Percentiles rank a stretch among this genome's conserved stretches.
phyloP scores from a whole-genome alignment of 2,329 filamentous ascomycete species.

The Claviceps maximensis region DNA sequence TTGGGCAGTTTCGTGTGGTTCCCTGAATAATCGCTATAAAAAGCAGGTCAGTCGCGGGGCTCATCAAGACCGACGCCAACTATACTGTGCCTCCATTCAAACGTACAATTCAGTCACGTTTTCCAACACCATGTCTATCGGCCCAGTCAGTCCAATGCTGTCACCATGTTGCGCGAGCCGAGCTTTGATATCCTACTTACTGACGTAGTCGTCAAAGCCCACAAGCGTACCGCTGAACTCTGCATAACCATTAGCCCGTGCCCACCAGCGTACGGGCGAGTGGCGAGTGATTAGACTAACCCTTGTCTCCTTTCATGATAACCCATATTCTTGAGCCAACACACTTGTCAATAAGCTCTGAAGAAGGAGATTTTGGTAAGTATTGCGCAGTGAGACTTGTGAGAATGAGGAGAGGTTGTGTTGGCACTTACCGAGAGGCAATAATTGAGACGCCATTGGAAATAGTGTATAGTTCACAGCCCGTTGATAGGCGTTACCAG shows the following conservation, averaged over 20 bases:
- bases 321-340: conserved; percentile 97
- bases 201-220: conserved; percentile 99
- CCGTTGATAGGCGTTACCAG: neutral
- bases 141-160: conserved; percentile 1
- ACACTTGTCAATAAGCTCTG: conserved; percentile 98
- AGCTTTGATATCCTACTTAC: conserved; percentile 45
- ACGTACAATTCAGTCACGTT: conserved; percentile 91
- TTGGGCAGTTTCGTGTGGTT: conserved; percentile 81
- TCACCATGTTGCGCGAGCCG: neutral
- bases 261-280: neutral
- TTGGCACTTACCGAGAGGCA: conserved; percentile 47
- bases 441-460: conserved; percentile 58
- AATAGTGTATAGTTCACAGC: conserved; percentile 2
- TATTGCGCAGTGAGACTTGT: neutral
- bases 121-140: conserved; percentile 88
- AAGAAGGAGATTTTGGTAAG: neutral
- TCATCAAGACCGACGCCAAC: neutral
- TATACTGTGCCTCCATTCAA: neutral
- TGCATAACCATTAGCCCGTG: conserved; percentile 22
- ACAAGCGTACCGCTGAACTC: conserved; percentile 92
- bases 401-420: neutral
- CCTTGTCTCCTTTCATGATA: conserved; percentile 98
- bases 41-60: conserved; percentile 2
- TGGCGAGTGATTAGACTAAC: conserved; percentile 28
- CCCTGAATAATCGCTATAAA: conserved; percentile 74